Percentiles rank a stretch among this genome's conserved stretches.
Evolutionary conservation across 2,329 filamentous ascomycete species (phyloP).

Genomic region (Sporothrix humicola): DNA sequence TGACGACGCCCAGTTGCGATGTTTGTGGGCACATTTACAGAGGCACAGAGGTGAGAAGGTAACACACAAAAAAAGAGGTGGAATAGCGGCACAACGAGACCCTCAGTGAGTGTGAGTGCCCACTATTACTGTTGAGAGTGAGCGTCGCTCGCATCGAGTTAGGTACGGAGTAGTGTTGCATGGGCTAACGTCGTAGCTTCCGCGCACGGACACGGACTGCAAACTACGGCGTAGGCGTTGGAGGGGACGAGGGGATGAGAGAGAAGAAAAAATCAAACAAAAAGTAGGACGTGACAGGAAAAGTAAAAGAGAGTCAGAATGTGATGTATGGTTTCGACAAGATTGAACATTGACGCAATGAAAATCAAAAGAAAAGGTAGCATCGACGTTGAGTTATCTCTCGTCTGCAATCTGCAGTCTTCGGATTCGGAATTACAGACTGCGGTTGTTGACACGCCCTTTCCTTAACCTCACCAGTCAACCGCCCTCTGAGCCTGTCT

Average conservation of each 20-base stretch:
- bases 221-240: constrained; percentile 13
- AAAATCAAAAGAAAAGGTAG: too few relatives aligned
- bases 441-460: too few relatives aligned
- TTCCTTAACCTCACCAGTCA: too few relatives aligned
- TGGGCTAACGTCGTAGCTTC: constrained; percentile 26
- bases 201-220: constrained; percentile 23
- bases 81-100: not conserved
- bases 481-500: too few relatives aligned
- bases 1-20: not conserved
- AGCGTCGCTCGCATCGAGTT: not conserved
- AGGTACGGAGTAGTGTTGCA: not conserved
- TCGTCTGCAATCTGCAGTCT: too few relatives aligned
- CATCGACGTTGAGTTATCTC: too few relatives aligned
- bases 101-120: not conserved
- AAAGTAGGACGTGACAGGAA: not conserved
- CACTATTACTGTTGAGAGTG: not conserved
- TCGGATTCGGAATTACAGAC: too few relatives aligned
- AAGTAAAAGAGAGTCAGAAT: too few relatives aligned
- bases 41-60: not conserved
- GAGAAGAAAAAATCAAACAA: not conserved
- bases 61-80: not conserved
- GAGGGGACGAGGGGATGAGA: not conserved
- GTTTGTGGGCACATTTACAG: constrained; percentile 5
- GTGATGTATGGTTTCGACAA: too few relatives aligned
- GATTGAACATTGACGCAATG: too few relatives aligned